Evolutionary conservation across 2,329 filamentous ascomycete species (phyloP).

Genomic region (Alternaria infectoria): DNA sequence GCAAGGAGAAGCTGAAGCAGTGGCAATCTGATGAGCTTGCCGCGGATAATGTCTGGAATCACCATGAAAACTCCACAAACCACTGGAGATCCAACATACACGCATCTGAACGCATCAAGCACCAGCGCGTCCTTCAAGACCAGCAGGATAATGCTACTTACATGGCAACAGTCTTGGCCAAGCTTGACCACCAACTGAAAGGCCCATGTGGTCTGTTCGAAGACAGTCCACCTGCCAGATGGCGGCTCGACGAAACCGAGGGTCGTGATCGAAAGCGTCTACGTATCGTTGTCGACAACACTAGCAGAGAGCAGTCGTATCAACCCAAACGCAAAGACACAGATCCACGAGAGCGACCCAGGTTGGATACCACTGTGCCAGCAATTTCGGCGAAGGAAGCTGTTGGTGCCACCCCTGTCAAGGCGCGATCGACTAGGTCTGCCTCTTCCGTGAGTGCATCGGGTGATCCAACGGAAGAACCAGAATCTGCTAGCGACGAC

Average conservation of each 20-base stretch:
- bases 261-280: slow-evolving; percentile 94
- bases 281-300: slow-evolving; percentile 80
- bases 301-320: slow-evolving; percentile 71
- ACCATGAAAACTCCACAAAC: slow-evolving; percentile 85
- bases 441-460: slow-evolving; percentile 25
- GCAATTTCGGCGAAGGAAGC: slow-evolving; percentile 36
- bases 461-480: slow-evolving; percentile 48
- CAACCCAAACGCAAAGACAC: slow-evolving; percentile 82
- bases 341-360: slow-evolving; percentile 56
- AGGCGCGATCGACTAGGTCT: slow-evolving; percentile 25
- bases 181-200: slow-evolving; percentile 77
- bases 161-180: slow-evolving; percentile 75
- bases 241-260: slow-evolving; percentile 95
- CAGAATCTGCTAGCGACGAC: slow-evolving; percentile 69
- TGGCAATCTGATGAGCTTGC: slow-evolving; percentile 76
- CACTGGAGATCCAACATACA: slow-evolving; percentile 98
- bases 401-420: slow-evolving; percentile 39
- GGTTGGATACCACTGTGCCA: slow-evolving; percentile 54
- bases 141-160: slow-evolving; percentile 89
- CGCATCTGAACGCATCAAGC: slow-evolving; percentile 87
- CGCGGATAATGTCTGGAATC: slow-evolving; percentile 73
- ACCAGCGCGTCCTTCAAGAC: slow-evolving; percentile 87
- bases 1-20: slow-evolving; percentile 79
- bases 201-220: slow-evolving; percentile 83
- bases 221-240: slow-evolving; percentile 69